Percentiles rank a stretch among this genome's conserved stretches.
These are phyloP conservation scores for Lodderomyces oxycetoniae DNA, from an alignment of 1,139 yeast genomes.

Conservation along the genomic window DNA sequence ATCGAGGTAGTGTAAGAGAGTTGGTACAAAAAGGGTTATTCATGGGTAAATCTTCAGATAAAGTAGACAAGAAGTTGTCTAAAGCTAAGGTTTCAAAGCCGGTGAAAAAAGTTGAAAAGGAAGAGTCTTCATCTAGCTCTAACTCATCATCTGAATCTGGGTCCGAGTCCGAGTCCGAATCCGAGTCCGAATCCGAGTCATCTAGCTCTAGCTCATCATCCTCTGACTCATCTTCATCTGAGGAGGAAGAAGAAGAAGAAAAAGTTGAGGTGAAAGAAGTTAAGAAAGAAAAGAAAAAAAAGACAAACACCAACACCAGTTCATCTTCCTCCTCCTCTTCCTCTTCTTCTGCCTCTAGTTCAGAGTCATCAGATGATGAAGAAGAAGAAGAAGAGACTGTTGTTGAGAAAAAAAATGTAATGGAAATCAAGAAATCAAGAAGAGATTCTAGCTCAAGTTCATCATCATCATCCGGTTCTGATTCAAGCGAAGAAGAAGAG, in stretches of 20 bases:
- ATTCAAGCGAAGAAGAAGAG: conserved; percentile 15
- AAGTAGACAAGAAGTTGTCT: conserved; percentile 15
- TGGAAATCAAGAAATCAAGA: neutral
- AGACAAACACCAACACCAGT: conserved; percentile 13
- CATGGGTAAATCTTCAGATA: conserved; percentile 28
- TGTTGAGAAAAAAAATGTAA: conserved; percentile 1
- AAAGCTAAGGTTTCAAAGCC: conserved; percentile 15
- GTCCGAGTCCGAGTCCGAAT: conserved; percentile 11
- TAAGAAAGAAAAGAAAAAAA: conserved; percentile 24
- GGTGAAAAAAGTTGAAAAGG: neutral
- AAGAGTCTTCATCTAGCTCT: conserved; percentile 4
- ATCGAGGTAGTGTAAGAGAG: conserved; percentile 4
- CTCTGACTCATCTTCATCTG: conserved; percentile 14
- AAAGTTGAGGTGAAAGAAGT: conserved; percentile 16
- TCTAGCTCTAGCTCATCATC: conserved; percentile 8
- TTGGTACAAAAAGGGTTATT: too few relatives aligned
- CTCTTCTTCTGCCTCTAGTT: conserved; percentile 20
- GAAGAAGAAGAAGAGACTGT: conserved; percentile 5
- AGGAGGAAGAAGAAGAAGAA: conserved; percentile 24
- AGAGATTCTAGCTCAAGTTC: neutral
- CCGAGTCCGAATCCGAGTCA: conserved; percentile 4
- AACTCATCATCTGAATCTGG: conserved; percentile 4
- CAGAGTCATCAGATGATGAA: conserved; percentile 8
- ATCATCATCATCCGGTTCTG: conserved; percentile 17
- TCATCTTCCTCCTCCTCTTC: conserved; percentile 15